These are phyloP conservation scores for Cladosporium sp. DNA, from an alignment of 2,329 filamentous ascomycete genomes.

Conservation along the genomic window DNA sequence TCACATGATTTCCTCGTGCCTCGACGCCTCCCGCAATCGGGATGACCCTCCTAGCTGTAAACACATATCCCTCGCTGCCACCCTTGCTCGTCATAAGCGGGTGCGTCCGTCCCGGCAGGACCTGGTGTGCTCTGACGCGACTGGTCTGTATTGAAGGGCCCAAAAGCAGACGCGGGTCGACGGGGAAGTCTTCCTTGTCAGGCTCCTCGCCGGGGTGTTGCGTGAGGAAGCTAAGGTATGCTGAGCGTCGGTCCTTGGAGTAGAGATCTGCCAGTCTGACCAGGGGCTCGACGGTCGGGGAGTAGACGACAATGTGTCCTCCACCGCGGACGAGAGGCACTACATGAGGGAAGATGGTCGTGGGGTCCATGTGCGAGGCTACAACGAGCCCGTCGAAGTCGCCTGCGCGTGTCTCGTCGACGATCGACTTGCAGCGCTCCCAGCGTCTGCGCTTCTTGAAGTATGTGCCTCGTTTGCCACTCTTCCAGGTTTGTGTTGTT, in stretches of 20 bases:
- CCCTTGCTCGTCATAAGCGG: slow-evolving; percentile 89
- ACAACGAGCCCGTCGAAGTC: slow-evolving; percentile 82
- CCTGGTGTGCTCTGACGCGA: slow-evolving; percentile 80
- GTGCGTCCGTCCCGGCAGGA: slow-evolving; percentile 87
- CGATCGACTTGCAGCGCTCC: slow-evolving; percentile 69
- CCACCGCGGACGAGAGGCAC: slow-evolving; percentile 82
- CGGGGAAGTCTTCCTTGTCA: slow-evolving; percentile 69
- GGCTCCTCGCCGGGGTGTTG: slow-evolving; percentile 33
- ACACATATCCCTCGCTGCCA: slow-evolving; percentile 86
- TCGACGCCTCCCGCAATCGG: slow-evolving; percentile 79
- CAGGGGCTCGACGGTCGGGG: slow-evolving; percentile 76
- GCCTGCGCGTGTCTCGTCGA: slow-evolving; percentile 73
- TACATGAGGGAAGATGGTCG: slow-evolving; percentile 71
- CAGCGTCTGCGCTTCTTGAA: slow-evolving; percentile 86
- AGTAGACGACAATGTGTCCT: slow-evolving; percentile 83
- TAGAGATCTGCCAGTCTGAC: slow-evolving; percentile 79
- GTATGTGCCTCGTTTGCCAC: slow-evolving; percentile 79
- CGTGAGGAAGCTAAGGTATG: slow-evolving; percentile 61
- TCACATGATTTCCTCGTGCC: slow-evolving; percentile 73
- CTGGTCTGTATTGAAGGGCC: slow-evolving; percentile 80
- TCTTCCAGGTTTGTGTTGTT: slow-evolving; percentile 71
- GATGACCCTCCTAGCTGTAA: slow-evolving; percentile 78
- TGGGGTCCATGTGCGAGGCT: slow-evolving; percentile 78
- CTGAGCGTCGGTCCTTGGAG: slow-evolving; percentile 74
- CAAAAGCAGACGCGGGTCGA: slow-evolving; percentile 83